Evolutionary conservation across 805 yeast species (phyloP), one percentile per base, ranked within the genome.

Genomic region (Sporopachydermia quercuum): DNA sequence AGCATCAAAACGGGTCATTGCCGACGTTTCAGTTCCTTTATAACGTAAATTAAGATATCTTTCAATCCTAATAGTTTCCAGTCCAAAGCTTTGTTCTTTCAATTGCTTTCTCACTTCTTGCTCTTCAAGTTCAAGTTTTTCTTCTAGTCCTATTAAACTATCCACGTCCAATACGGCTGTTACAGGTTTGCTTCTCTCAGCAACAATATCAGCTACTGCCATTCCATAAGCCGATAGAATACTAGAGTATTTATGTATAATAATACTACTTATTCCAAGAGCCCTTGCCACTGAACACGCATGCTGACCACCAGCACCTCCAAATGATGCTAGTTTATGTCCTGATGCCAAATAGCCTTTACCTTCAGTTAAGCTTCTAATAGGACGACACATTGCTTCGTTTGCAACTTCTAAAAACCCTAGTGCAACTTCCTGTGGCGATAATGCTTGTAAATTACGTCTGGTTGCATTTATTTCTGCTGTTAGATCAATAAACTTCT

Each of bases 291-390:
- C 76, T 5, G 81, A 76, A 38, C 72, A 76, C 2, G 91, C 87
- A 56, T 82, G 87, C 58, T 85, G 95, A 5, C 95, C 95, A 40
- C 95, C 95, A 17, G 94, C 94, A 37, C 95, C 95, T 37, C 95
- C 95, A 60, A 85, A 85, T 2, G 89, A 70, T 1, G 86, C 93
- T 43, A 85, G 59, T 43, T 78, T 61, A 54, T 85, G 94, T 8
- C 69, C 62, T 5, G 79, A 54, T 0, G 76, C 67, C 35, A 71
- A 66, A 51, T 76, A 74, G 3, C 95, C 95, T 52, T 76, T 82
- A 2, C 89, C 84, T 53, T 84, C 95, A 0, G 94, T 84, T 39
- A 85, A 60, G 35, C 80, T 76, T 43, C 95, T 67, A 40, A 85
- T 81, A 2, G 95, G 94, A 44, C 93, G 69, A n/a, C 89, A 81